Evolutionary conservation across 2,329 filamentous ascomycete genomes (phyloP).

Genomic region (Penicillium olsonii): DNA sequence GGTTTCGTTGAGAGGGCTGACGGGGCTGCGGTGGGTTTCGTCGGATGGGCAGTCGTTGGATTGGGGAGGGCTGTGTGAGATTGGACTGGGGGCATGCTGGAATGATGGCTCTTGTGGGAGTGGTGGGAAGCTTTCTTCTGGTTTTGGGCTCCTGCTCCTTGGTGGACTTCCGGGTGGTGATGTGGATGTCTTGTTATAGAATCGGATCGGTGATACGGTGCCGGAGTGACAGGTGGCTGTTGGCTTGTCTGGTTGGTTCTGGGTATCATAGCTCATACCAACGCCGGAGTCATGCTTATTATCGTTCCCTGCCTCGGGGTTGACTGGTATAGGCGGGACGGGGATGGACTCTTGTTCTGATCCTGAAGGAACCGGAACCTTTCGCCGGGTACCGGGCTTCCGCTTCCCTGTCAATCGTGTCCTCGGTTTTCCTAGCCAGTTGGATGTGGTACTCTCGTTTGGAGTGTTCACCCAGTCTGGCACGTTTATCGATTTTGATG

Average conservation of each 20-base stretch:
- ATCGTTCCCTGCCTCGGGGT: slow-evolving; percentile 3
- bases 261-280: slow-evolving; percentile 2
- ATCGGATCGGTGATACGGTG: slow-evolving; percentile 9
- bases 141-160: slow-evolving; percentile 8
- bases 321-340: slow-evolving; percentile 7
- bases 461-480: no score
- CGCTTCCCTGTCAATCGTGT: not conserved
- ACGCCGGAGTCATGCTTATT: slow-evolving; percentile 18
- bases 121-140: slow-evolving; percentile 4
- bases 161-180: slow-evolving; percentile 8
- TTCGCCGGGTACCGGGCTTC: not conserved
- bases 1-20: slow-evolving; percentile 2
- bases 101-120: slow-evolving; percentile 9
- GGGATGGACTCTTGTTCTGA: slow-evolving; percentile 3
- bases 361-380: slow-evolving; percentile 1
- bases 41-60: slow-evolving; percentile 5
- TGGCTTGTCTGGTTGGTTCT: not conserved
- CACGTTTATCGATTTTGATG: no score
- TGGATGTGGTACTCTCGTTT: not conserved
- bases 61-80: slow-evolving; percentile 23
- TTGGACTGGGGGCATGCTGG: slow-evolving; percentile 14
- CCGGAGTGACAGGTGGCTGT: slow-evolving; percentile 3
- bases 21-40: not conserved
- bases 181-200: slow-evolving; percentile 17
- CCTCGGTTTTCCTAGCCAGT: not conserved